Conservation (phyloP, 2,329 filamentous ascomycete genomes). For the Fusarium nelsonii region DNA sequence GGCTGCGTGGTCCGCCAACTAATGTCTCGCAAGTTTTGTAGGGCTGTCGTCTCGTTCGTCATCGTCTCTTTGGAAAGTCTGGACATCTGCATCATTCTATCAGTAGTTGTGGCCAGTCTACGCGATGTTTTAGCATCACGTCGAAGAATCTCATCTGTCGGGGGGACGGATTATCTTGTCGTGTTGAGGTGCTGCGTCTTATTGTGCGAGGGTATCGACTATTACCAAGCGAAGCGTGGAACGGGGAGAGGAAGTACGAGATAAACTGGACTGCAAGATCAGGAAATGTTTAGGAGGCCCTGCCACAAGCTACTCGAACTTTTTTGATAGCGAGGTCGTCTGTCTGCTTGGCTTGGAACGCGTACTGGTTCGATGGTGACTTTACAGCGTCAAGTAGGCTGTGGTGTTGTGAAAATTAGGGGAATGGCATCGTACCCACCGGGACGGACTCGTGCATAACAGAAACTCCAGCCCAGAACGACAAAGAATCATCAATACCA, state of each 20-base stretch:
- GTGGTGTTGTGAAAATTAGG: neutral
- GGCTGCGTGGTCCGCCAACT: too few species aligned
- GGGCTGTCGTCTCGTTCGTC: neutral
- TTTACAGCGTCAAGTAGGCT: neutral
- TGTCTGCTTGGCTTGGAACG: too few species aligned
- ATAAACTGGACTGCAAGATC: neutral
- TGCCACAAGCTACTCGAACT: too few species aligned
- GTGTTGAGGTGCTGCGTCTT: neutral
- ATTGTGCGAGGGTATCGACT: neutral
- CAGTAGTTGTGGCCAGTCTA: neutral
- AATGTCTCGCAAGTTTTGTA: too few species aligned
- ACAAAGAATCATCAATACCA: neutral
- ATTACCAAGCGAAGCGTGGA: neutral
- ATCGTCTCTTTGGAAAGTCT: accelerated
- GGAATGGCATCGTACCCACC: neutral
- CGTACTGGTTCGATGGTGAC: neutral
- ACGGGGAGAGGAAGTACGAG: neutral
- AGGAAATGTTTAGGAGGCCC: neutral
- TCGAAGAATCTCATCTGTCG: too few species aligned
- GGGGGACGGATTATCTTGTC: neutral
- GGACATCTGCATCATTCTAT: neutral
- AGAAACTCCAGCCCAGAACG: neutral
- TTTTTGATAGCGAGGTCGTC: too few species aligned
- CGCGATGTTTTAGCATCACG: neutral
- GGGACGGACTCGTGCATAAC: neutral